Base-by-base conservation (phyloP, 345 rosid species). In the Boechera stricta region DNA sequence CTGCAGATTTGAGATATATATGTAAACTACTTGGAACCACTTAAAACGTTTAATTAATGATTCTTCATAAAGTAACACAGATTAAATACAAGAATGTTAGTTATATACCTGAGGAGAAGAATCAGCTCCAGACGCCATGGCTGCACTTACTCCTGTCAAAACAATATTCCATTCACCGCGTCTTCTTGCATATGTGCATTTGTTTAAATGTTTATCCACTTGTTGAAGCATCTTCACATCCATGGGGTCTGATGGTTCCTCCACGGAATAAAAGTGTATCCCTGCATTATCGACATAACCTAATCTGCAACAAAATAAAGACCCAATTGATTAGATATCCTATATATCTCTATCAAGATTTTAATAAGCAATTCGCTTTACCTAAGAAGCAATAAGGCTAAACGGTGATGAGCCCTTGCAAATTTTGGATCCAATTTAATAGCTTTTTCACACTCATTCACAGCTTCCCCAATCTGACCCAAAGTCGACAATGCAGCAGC, bases 91-190 rank as follows among this genome's bases (percentile, higher is more conserved):
- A 71, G 9, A 38, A 63, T 6, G 21, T 54, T 65, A 26, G 29
- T n/a, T 56, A 10, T 67, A 77, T 80, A 96, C 99, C 97, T 86
- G 97, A 71, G 91, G 90, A 80, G 85, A 96, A 68, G 52, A 77
- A 79, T 96, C 97, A 38, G 97, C 98, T 21, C 99, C 99, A 72
- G 90, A 87, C 4, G 84, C 82, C 75, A 93, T 86, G 54, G 96
- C 88, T n/a, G 89, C 86, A 42, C 85, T 87, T 63, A 76, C 73
- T 89, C 93, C 92, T 64, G 86, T 81, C 80, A 93, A 68, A 38
- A 81, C 89, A 72, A 82, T 72, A 74, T 57, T 90, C 99, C 99
- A 96, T 12, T 91, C 91, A 51, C 90, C 81, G 24, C 81, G 82
- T 72, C 76, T 91, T 51, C 99, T 85, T 8, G 97, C 91, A 78